These are phyloP conservation scores for Collybia nuda DNA, from an alignment of 768 basidiomycete genomes.

Conservation along the genomic window DNA sequence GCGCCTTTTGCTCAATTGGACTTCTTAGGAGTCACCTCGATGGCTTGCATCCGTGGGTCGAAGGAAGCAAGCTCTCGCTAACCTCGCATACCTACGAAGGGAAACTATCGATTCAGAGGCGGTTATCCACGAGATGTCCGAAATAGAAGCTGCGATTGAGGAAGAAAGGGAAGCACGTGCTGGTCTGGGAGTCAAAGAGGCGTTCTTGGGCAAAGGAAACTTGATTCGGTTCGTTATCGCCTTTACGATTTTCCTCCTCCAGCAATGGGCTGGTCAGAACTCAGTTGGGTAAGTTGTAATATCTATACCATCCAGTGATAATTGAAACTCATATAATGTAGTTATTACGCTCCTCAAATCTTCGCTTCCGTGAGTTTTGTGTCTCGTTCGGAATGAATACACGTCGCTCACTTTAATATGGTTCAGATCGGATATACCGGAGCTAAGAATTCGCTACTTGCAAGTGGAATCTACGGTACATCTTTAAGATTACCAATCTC, in stretches of 20 bases:
- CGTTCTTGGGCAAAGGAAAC: slow-evolving; percentile 83
- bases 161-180: slow-evolving; percentile 69
- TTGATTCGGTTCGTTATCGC: slow-evolving; percentile 82
- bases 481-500: background rate
- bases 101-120: slow-evolving; percentile 37
- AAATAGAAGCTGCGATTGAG: slow-evolving; percentile 78
- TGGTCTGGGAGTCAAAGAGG: slow-evolving; percentile 67
- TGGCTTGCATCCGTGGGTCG: slow-evolving; percentile 70
- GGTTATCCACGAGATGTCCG: slow-evolving; percentile 64
- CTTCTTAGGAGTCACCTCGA: slow-evolving; percentile 66
- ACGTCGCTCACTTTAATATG: background rate
- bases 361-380: slow-evolving; percentile 43
- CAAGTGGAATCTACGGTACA: slow-evolving; percentile 65
- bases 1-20: slow-evolving; percentile 5
- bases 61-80: slow-evolving; percentile 49
- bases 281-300: slow-evolving; percentile 52
- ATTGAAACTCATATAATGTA: slow-evolving; percentile 9
- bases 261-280: slow-evolving; percentile 88
- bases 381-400: background rate
- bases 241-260: slow-evolving; percentile 74
- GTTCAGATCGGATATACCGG: slow-evolving; percentile 60
- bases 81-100: slow-evolving; percentile 67
- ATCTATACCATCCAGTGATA: background rate
- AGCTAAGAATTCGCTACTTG: slow-evolving; percentile 59
- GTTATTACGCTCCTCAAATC: slow-evolving; percentile 76